Evolutionary conservation across 1,284 basidiomycete species (phyloP).

Genomic region (Hymenochaete sp.): DNA sequence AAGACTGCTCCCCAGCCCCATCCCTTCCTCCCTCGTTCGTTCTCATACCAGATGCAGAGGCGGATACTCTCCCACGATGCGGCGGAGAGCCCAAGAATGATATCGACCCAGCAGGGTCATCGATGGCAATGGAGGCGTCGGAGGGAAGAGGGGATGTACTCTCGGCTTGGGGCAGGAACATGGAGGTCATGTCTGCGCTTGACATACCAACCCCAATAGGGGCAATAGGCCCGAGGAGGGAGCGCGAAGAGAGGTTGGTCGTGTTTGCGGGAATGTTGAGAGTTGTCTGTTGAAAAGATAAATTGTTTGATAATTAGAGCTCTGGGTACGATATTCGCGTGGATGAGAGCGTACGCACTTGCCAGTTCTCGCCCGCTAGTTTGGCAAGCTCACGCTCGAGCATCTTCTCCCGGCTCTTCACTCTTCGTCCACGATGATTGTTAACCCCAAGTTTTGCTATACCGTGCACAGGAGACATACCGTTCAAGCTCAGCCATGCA

Average conservation of each 20-base stretch:
- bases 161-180: constrained; percentile 17
- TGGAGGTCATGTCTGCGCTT: constrained; percentile 13
- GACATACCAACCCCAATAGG: too few relatives aligned
- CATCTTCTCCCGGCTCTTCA: constrained; percentile 57
- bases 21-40: too few relatives aligned
- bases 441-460: too few relatives aligned
- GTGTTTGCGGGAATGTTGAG: constrained; percentile 16
- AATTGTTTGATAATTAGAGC: not conserved
- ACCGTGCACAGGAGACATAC: too few relatives aligned
- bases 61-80: too few relatives aligned
- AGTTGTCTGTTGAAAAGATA: constrained; percentile 10
- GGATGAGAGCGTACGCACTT: constrained; percentile 33
- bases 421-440: too few relatives aligned
- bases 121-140: constrained; percentile 3
- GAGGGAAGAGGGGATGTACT: constrained; percentile 5
- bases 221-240: constrained; percentile 9
- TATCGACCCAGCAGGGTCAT: constrained; percentile 3
- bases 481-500: constrained; percentile 68
- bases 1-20: constrained; percentile 12
- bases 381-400: constrained; percentile 61
- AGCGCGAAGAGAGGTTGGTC: not conserved
- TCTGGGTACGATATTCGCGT: not conserved
- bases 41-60: too few relatives aligned
- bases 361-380: constrained; percentile 68
- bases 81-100: constrained; percentile 2